phyloP scores from a whole-genome alignment of 2,329 filamentous ascomycete species.

The Colletotrichum tabaci region DNA sequence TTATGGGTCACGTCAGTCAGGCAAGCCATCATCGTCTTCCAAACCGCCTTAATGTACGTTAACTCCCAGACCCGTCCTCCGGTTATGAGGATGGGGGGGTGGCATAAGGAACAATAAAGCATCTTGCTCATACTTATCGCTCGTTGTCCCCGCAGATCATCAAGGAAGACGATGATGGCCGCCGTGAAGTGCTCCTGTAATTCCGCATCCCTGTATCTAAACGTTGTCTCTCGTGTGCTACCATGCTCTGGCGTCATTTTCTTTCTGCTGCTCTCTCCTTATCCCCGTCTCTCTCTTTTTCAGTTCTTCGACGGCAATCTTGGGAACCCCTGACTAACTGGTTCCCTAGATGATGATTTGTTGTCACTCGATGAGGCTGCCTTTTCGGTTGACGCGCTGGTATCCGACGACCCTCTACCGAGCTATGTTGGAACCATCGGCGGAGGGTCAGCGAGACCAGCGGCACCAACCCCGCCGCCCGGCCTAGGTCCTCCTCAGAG shows the following conservation, averaged over 20 bases:
- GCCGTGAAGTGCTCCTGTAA: conserved; percentile 65
- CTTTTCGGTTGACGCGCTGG: conserved; percentile 77
- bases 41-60: conserved; percentile 75
- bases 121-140: conserved; percentile 55
- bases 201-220: conserved; percentile 59
- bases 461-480: conserved; percentile 53
- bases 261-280: conserved; percentile 30
- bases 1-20: conserved; percentile 63
- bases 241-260: conserved; percentile 43
- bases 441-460: conserved; percentile 13
- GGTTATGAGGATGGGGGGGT: conserved; percentile 49
- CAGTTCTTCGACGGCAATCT: conserved; percentile 31
- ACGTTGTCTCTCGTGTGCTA: conserved; percentile 48
- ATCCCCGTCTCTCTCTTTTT: conserved; percentile 18
- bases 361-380: conserved; percentile 73
- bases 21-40: conserved; percentile 81
- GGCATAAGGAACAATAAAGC: conserved; percentile 64
- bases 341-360: conserved; percentile 73
- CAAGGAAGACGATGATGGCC: conserved; percentile 75
- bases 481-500: conserved; percentile 59
- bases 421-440: conserved; percentile 12
- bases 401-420: conserved; percentile 68
- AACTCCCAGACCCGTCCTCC: conserved; percentile 60
- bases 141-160: conserved; percentile 44
- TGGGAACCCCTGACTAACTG: conserved; percentile 57